phyloP scores from a whole-genome alignment of 148 eudicot genomes.

The Heliosperma pusillum region DNA sequence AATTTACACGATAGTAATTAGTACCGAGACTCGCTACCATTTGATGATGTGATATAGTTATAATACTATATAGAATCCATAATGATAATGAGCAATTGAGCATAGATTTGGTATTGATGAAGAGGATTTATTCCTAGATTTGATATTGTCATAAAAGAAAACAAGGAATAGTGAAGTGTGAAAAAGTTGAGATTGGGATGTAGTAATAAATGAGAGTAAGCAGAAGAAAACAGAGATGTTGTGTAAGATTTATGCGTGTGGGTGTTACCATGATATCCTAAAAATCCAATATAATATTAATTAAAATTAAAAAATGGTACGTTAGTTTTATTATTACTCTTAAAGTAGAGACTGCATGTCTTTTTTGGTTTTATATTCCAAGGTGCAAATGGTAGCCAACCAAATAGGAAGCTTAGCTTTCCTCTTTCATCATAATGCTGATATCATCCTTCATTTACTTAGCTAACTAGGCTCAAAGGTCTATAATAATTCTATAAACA shows the following conservation, averaged over 20 bases:
- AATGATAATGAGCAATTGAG: not conserved
- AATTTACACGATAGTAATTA: too few relatives aligned
- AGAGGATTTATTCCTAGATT: constrained; percentile 15
- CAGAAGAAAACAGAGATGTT: not conserved
- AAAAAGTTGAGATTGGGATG: not conserved
- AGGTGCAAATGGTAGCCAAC: not conserved
- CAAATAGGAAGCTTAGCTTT: not conserved
- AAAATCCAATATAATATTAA: not conserved
- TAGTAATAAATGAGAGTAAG: constrained; percentile 16
- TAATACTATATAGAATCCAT: not conserved
- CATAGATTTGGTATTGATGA: not conserved
- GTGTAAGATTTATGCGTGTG: constrained; percentile 40
- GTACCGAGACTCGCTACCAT: too few relatives aligned
- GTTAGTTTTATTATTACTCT: not conserved
- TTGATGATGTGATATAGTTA: too few relatives aligned
- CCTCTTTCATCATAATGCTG: not conserved
- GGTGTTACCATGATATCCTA: constrained; percentile 35
- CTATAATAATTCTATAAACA: not conserved
- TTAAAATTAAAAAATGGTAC: too few relatives aligned
- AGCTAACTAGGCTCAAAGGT: not conserved
- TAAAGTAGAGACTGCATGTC: constrained; percentile 2
- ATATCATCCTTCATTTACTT: constrained; percentile 1
- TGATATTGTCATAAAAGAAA: constrained; percentile 23
- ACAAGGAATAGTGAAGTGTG: not conserved
- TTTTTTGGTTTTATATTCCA: not conserved